These are phyloP conservation scores for Claviceps purpurea DNA, from an alignment of 2,329 filamentous ascomycete species.

Conservation along the genomic window DNA sequence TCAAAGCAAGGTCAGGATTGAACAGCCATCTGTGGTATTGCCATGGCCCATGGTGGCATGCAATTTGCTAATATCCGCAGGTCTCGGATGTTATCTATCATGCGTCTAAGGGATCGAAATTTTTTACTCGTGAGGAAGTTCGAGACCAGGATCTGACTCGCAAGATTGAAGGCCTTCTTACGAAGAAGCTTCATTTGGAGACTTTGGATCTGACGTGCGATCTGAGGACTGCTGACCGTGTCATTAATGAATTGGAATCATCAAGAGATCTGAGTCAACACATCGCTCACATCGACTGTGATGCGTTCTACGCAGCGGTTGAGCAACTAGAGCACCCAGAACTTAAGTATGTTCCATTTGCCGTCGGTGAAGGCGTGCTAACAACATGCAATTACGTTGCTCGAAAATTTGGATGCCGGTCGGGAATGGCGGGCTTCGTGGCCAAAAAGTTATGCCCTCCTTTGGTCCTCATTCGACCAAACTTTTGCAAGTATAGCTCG, in stretches of 20 bases:
- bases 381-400: constrained; percentile 77
- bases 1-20: constrained; percentile 58
- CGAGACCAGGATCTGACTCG: constrained; percentile 71
- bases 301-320: constrained; percentile 94
- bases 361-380: constrained; percentile 60
- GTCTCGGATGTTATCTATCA: constrained; percentile 96
- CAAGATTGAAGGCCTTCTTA: constrained; percentile 71
- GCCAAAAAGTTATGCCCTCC: constrained; percentile 87
- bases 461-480: constrained; percentile 67
- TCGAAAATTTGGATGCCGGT: constrained; percentile 77
- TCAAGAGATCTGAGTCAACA: constrained; percentile 69
- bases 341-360: constrained; percentile 75
- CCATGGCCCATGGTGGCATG: not conserved
- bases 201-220: constrained; percentile 61
- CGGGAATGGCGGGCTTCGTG: constrained; percentile 92
- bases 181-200: constrained; percentile 63
- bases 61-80: constrained; percentile 21
- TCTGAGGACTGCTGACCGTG: constrained; percentile 63
- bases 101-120: constrained; percentile 91
- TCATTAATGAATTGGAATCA: constrained; percentile 66
- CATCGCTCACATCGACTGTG: constrained; percentile 88
- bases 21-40: not conserved
- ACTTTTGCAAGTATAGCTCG: constrained; percentile 80
- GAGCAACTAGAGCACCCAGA: constrained; percentile 77
- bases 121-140: constrained; percentile 79